Conservation (phyloP, 2,329 filamentous ascomycete genomes). For the Periconia macrospinosa region DNA sequence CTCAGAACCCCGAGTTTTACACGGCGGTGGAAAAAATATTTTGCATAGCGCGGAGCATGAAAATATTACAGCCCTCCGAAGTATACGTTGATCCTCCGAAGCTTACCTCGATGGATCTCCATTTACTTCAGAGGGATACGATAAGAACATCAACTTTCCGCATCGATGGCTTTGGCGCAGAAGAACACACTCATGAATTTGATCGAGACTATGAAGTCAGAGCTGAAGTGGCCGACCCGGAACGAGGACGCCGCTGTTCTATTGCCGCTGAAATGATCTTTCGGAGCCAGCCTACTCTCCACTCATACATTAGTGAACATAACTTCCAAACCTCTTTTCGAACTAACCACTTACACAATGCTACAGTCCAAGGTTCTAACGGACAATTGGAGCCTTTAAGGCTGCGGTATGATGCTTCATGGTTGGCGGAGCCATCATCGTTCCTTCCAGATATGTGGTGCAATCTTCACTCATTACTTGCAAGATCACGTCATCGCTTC, state of each 20-base stretch:
- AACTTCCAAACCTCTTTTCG: background rate
- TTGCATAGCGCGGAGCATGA: constrained; percentile 16
- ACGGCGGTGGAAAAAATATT: constrained; percentile 24
- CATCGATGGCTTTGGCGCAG: constrained; percentile 35
- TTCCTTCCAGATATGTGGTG: constrained; percentile 23
- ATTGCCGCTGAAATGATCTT: constrained; percentile 19
- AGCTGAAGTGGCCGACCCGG: constrained; percentile 1
- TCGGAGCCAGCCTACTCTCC: constrained; percentile 14
- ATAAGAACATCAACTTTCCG: constrained; percentile 35
- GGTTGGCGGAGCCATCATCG: constrained; percentile 14
- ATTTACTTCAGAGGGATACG: constrained; percentile 28
- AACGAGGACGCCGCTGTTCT: constrained; percentile 15
- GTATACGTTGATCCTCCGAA: constrained; percentile 5
- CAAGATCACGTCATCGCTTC: background rate
- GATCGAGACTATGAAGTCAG: constrained; percentile 29
- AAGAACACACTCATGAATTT: constrained; percentile 17
- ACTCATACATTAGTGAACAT: constrained; percentile 42
- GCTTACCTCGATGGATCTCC: constrained; percentile 6
- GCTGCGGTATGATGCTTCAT: constrained; percentile 24
- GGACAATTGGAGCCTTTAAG: background rate
- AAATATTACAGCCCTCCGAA: constrained; percentile 14
- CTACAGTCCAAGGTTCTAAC: constrained; percentile 5
- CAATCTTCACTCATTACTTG: constrained; percentile 18
- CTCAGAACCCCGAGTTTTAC: constrained; percentile 32
- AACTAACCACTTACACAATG: constrained; percentile 8